A percentile compares a stretch with the other conserved stretches of the same genome.
phyloP scores from a whole-genome alignment of 2,329 filamentous ascomycete genomes.

The Aspergillus sojae region DNA sequence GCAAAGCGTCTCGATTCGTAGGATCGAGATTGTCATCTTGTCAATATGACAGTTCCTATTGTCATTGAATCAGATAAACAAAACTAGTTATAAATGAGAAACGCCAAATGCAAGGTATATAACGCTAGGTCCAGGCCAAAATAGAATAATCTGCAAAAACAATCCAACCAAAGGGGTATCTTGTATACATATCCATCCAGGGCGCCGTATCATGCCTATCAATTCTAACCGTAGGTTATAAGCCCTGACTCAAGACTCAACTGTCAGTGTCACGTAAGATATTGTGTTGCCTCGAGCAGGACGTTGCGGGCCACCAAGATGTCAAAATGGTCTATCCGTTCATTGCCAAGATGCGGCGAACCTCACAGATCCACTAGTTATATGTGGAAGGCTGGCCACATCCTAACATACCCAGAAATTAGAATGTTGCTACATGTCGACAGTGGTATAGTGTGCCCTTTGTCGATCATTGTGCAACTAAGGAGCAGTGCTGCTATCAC shows the following conservation, averaged over 20 bases:
- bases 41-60: constrained; percentile 20
- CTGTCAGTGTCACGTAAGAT: background rate
- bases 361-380: background rate
- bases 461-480: background rate
- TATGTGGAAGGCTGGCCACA: background rate
- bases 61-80: constrained; percentile 8
- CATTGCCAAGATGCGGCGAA: background rate
- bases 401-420: background rate
- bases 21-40: constrained; percentile 10
- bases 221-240: background rate
- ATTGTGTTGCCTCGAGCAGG: background rate
- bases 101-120: constrained; percentile 1
- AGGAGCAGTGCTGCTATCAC: background rate
- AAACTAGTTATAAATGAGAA: constrained; percentile 7
- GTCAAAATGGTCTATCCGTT: background rate
- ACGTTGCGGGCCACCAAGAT: background rate
- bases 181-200: constrained; percentile 12
- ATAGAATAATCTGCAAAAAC: background rate
- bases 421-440: background rate
- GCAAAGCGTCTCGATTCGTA: background rate
- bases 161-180: constrained; percentile 16
- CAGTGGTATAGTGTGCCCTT: background rate
- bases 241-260: background rate
- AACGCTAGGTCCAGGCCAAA: constrained; percentile 3
- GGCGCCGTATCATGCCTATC: constrained; percentile 12